Evolutionary conservation across 805 yeast species (phyloP).

Genomic region (Alloascoidea africana): DNA sequence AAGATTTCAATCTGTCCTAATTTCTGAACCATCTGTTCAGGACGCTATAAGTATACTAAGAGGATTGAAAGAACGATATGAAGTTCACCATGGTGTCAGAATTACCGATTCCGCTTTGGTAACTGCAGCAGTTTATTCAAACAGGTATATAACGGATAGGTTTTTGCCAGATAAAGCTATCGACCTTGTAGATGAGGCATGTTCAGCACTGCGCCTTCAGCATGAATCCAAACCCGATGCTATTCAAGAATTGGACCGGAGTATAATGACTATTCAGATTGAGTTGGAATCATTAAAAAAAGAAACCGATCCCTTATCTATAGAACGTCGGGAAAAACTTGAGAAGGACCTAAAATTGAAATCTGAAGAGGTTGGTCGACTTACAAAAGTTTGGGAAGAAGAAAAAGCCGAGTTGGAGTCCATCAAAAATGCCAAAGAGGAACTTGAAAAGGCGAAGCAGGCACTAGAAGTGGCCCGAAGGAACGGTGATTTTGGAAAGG

Average conservation of each 20-base stretch:
- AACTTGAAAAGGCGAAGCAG: slow-evolving; percentile 68
- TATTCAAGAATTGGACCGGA: slow-evolving; percentile 75
- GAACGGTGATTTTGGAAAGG: slow-evolving; percentile 72
- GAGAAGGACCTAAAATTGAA: slow-evolving; percentile 53
- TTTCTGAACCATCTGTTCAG: slow-evolving; percentile 79
- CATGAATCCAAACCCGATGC: slow-evolving; percentile 97
- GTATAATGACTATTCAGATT: slow-evolving; percentile 85
- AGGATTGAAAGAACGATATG: slow-evolving; percentile 88
- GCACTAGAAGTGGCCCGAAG: slow-evolving; percentile 76
- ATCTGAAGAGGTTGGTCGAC: slow-evolving; percentile 46
- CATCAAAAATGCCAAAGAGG: slow-evolving; percentile 66
- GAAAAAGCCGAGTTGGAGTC: slow-evolving; percentile 67
- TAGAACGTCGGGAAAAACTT: slow-evolving; percentile 62
- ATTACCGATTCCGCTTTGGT: slow-evolving; percentile 87
- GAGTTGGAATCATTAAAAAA: slow-evolving; percentile 89
- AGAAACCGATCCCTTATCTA: slow-evolving; percentile 76
- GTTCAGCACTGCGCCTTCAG: slow-evolving; percentile 85
- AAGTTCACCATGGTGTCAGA: slow-evolving; percentile 95
- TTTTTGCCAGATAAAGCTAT: slow-evolving; percentile 94
- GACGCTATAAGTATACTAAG: slow-evolving; percentile 86
- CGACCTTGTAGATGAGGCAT: slow-evolving; percentile 93
- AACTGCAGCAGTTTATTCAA: slow-evolving; percentile 81
- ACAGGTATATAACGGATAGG: slow-evolving; percentile 83
- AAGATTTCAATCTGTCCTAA: slow-evolving; percentile 78
- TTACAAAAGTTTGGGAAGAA: slow-evolving; percentile 76